Evolutionary conservation across 768 basidiomycete genomes (phyloP).

Genomic region (Podaxis rugospora): DNA sequence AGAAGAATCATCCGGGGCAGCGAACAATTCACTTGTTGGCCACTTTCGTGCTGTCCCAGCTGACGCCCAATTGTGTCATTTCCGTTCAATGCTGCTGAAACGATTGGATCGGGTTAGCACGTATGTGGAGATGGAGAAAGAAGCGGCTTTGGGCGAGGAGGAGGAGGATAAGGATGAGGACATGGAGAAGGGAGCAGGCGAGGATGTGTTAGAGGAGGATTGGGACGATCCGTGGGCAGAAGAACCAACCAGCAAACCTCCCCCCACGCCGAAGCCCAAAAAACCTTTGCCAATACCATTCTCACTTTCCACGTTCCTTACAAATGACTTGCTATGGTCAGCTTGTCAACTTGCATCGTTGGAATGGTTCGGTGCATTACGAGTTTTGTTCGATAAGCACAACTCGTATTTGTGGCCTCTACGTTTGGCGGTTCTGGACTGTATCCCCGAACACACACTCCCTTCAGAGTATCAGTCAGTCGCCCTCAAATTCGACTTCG

Average conservation of each 20-base stretch:
- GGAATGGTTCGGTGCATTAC: constrained; percentile 54
- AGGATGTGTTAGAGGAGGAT: constrained; percentile 62
- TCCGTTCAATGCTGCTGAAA: constrained; percentile 66
- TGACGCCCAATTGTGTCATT: constrained; percentile 59
- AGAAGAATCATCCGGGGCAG: constrained; percentile 3
- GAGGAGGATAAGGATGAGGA: constrained; percentile 24
- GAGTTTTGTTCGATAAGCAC: constrained; percentile 56
- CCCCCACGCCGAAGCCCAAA: constrained; percentile 24
- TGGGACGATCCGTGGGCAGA: constrained; percentile 80
- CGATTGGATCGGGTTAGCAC: constrained; percentile 70
- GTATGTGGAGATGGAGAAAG: constrained; percentile 57
- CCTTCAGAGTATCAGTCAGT: constrained; percentile 59
- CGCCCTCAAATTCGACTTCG: constrained; percentile 57
- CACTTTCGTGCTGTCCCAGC: constrained; percentile 55
- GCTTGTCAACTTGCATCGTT: constrained; percentile 66
- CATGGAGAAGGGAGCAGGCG: constrained; percentile 19
- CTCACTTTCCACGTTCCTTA: constrained; percentile 61
- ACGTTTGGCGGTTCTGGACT: constrained; percentile 66
- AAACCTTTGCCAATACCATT: constrained; percentile 35
- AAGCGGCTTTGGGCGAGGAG: constrained; percentile 24
- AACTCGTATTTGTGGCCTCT: constrained; percentile 55
- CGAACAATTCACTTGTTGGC: constrained; percentile 29
- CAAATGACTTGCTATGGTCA: constrained; percentile 47
- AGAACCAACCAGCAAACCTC: constrained; percentile 22
- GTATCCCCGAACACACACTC: constrained; percentile 68